Evolutionary conservation across 164 flowering plant genomes (phyloP).

Genomic region (Umbellularia californica): DNA sequence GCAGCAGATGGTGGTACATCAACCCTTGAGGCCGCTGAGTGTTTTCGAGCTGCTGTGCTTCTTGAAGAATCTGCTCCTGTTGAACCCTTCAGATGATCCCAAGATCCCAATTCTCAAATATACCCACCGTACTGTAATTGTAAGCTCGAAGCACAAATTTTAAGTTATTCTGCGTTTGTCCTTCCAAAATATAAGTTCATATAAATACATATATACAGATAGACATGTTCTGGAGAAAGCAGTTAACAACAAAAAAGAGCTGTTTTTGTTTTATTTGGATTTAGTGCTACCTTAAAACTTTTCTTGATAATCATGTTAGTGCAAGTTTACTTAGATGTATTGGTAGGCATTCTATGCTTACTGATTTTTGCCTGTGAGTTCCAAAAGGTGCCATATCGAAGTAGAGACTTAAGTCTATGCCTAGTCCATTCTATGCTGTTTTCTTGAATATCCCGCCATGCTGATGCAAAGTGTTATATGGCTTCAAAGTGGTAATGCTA

Average conservation of each 20-base stretch:
- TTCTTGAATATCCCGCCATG: too few relatives aligned
- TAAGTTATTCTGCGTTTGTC: not conserved
- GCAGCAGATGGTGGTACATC: constrained; percentile 42
- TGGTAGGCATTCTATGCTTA: too few relatives aligned
- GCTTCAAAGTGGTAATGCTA: too few relatives aligned
- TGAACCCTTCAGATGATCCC: constrained; percentile 71
- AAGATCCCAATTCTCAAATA: not conserved
- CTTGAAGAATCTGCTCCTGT: constrained; percentile 82
- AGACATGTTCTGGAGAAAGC: not conserved
- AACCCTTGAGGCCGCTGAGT: constrained; percentile 61
- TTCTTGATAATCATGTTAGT: not conserved
- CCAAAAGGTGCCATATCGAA: too few relatives aligned
- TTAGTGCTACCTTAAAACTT: not conserved
- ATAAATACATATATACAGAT: too few relatives aligned
- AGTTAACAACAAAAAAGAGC: not conserved
- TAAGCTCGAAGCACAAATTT: not conserved
- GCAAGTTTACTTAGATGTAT: too few relatives aligned
- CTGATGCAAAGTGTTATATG: too few relatives aligned
- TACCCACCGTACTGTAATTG: not conserved
- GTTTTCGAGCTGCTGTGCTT: constrained; percentile 78
- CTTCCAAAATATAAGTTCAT: not conserved
- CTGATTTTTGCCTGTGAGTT: too few relatives aligned
- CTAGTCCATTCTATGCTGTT: too few relatives aligned
- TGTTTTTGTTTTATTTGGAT: not conserved
- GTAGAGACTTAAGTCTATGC: too few relatives aligned